Evolutionary conservation across 2,329 filamentous ascomycete species (phyloP).

Genomic region (Aquanectria penicillioides): DNA sequence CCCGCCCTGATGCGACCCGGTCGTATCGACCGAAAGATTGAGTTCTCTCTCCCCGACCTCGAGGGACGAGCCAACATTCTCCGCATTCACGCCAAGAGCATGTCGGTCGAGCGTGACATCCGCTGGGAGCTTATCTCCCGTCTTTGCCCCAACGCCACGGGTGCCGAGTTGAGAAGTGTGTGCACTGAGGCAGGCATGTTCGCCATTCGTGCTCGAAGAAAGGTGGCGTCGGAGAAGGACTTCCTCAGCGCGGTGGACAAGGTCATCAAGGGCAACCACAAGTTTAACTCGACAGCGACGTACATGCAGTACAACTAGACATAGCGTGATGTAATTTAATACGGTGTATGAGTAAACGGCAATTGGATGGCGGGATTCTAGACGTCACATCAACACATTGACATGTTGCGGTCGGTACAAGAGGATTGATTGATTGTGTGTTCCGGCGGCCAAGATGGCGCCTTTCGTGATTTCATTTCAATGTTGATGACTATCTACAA

Average conservation of each 20-base stretch:
- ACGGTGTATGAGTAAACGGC: conserved; percentile 48
- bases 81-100: conserved; percentile 98
- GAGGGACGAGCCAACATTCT: conserved; percentile 98
- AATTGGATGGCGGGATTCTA: conserved; percentile 38
- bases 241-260: conserved; percentile 98
- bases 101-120: conserved; percentile 99
- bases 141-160: conserved; percentile 95
- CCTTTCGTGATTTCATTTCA: not conserved
- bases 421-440: not conserved
- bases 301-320: conserved; percentile 99
- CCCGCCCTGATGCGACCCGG: conserved; percentile 97
- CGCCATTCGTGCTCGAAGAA: conserved; percentile 91
- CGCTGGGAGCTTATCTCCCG: conserved; percentile 98
- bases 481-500: conserved; percentile 33
- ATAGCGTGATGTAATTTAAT: conserved; percentile 41
- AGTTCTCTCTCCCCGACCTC: conserved; percentile 96
- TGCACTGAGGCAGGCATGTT: conserved; percentile 99
- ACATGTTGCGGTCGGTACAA: conserved; percentile 27
- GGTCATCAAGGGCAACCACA: conserved; percentile 98
- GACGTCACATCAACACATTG: conserved; percentile 37
- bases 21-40: conserved; percentile 98
- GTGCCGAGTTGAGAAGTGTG: conserved; percentile 94
- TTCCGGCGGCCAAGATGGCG: not conserved
- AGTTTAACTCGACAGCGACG: conserved; percentile 98
- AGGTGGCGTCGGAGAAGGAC: conserved; percentile 99